Percentiles rank a stretch among this genome's conserved stretches.
These are phyloP conservation scores for Fusarium avenaceum DNA, from an alignment of 2,329 filamentous ascomycete species.

Conservation along the genomic window DNA sequence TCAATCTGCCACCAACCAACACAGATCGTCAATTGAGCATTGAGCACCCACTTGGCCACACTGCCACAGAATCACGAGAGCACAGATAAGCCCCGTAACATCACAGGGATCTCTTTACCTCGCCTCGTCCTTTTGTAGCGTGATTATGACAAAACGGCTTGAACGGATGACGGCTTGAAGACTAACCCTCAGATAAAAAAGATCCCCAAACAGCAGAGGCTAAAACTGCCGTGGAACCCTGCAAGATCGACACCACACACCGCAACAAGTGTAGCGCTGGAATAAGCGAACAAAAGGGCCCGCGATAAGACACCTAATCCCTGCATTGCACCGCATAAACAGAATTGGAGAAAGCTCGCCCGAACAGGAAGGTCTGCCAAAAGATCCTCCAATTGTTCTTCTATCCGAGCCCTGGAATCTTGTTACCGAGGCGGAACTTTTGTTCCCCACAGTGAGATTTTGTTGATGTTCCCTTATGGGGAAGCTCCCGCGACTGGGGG, in stretches of 20 bases:
- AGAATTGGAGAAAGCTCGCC: not conserved
- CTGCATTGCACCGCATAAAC: not conserved
- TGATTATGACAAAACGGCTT: not conserved
- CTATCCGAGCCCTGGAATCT: not conserved
- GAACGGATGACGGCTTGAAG: not conserved
- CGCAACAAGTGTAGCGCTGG: not conserved
- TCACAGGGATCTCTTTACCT: not conserved
- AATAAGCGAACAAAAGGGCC: not conserved
- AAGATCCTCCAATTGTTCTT: not conserved
- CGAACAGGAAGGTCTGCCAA: not conserved
- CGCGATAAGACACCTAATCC: not conserved
- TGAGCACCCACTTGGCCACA: not conserved
- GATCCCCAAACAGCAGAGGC: not conserved
- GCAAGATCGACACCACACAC: not conserved
- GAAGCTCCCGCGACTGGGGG: slow-evolving; percentile 4
- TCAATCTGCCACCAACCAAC: not conserved
- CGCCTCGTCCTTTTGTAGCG: not conserved
- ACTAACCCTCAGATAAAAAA: not conserved
- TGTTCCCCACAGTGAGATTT: slow-evolving; percentile 27
- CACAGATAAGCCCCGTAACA: not conserved
- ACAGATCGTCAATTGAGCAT: not conserved
- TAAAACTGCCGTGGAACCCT: not conserved
- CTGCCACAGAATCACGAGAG: not conserved
- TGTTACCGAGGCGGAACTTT: slow-evolving; percentile 27
- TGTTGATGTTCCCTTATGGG: slow-evolving; percentile 14